phyloP scores from a whole-genome alignment of 371 early-diverging fungal species.

The Phascolomyces articulosus region DNA sequence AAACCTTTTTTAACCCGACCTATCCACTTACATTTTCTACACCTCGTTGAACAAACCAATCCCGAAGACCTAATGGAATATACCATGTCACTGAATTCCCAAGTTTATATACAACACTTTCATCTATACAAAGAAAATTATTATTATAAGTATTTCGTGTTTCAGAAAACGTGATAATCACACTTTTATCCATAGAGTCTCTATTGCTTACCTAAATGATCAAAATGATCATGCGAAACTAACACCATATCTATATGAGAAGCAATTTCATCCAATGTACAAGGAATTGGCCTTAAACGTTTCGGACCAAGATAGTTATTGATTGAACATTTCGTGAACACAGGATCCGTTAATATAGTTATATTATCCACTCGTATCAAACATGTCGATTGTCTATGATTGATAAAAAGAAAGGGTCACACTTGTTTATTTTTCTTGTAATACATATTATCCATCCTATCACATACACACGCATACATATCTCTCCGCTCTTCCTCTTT shows the following conservation, averaged over 20 bases:
- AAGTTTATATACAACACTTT: constrained; percentile 43
- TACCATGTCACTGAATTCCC: constrained; percentile 66
- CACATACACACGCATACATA: too few species aligned
- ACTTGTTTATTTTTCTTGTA: neutral
- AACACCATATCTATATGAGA: constrained; percentile 54
- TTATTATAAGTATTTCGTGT: neutral
- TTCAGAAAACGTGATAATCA: neutral
- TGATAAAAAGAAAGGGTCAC: too few species aligned
- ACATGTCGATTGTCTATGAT: constrained; percentile 61
- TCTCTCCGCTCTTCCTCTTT: neutral
- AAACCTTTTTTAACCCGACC: too few species aligned
- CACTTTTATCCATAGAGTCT: neutral
- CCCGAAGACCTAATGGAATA: constrained; percentile 59
- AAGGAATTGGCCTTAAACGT: constrained; percentile 54
- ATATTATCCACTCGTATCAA: constrained; percentile 60
- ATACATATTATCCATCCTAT: too few species aligned
- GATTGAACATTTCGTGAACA: constrained; percentile 48
- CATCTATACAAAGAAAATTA: constrained; percentile 32
- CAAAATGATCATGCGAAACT: constrained; percentile 61
- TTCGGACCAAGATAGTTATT: constrained; percentile 56
- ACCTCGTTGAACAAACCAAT: constrained; percentile 55
- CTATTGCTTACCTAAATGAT: constrained; percentile 53
- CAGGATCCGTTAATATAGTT: constrained; percentile 65
- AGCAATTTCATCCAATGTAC: constrained; percentile 50
- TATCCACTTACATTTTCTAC: constrained; percentile 49